phyloP scores from a whole-genome alignment of 1,284 basidiomycete species.

The Trichosporon sp. region DNA sequence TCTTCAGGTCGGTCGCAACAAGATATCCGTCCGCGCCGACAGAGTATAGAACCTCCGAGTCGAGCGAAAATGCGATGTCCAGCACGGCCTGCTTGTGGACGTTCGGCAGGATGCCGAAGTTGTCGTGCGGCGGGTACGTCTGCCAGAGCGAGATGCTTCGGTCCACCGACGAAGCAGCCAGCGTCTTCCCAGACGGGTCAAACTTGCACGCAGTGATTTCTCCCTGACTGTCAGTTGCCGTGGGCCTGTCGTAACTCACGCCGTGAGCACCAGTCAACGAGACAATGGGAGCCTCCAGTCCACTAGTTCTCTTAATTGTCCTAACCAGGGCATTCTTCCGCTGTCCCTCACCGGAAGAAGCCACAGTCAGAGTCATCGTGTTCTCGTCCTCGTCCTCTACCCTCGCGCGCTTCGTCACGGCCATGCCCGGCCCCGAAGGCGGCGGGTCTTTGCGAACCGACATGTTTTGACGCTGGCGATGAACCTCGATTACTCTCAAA shows the following conservation, averaged over 20 bases:
- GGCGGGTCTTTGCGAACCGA: slow-evolving; percentile 54
- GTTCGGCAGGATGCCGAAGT: slow-evolving; percentile 55
- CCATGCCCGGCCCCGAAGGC: slow-evolving; percentile 47
- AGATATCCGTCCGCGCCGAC: slow-evolving; percentile 54
- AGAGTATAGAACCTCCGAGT: slow-evolving; percentile 54
- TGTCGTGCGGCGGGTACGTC: slow-evolving; percentile 57
- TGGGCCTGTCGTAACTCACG: slow-evolving; percentile 34
- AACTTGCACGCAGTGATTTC: slow-evolving; percentile 57
- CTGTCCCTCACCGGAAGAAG: slow-evolving; percentile 52
- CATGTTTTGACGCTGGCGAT: slow-evolving; percentile 31
- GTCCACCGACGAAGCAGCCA: slow-evolving; percentile 56
- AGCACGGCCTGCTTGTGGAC: slow-evolving; percentile 57
- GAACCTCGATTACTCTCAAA: neutral
- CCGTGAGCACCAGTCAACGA: slow-evolving; percentile 52
- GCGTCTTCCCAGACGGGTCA: slow-evolving; percentile 55
- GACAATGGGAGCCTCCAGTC: slow-evolving; percentile 54
- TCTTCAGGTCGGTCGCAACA: slow-evolving; percentile 52
- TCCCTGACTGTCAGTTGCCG: slow-evolving; percentile 38
- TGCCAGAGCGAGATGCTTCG: slow-evolving; percentile 57
- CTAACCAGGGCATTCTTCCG: slow-evolving; percentile 52
- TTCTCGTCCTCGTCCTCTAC: slow-evolving; percentile 49
- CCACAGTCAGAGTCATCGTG: slow-evolving; percentile 46
- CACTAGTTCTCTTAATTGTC: slow-evolving; percentile 54
- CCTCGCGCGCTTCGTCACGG: slow-evolving; percentile 54
- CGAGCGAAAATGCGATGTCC: slow-evolving; percentile 56